phyloP scores from a whole-genome alignment of 2,329 filamentous ascomycete species.

The Knufia fluminis region DNA sequence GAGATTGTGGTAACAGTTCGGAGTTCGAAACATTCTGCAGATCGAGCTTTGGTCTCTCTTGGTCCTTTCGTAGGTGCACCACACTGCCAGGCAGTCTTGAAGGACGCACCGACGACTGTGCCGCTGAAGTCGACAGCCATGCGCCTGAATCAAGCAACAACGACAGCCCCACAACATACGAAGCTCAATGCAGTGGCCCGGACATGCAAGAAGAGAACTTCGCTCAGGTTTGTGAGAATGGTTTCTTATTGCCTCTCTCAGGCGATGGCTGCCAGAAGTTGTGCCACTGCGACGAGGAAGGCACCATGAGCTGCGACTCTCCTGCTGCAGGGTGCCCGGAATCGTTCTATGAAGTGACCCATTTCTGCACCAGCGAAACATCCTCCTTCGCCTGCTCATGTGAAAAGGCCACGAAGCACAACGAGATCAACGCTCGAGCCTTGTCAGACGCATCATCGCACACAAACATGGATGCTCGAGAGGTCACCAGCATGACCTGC shows the following conservation, averaged over 20 bases:
- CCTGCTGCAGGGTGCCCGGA: neutral
- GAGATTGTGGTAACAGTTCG: neutral
- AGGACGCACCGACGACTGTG: too few species aligned
- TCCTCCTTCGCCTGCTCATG: neutral
- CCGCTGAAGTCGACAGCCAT: too few species aligned
- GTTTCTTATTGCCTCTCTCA: neutral
- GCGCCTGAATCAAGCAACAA: too few species aligned
- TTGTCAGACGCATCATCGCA: too few species aligned
- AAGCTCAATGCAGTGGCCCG: neutral
- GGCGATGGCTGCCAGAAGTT: neutral
- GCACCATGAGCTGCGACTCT: neutral
- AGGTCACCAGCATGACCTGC: neutral
- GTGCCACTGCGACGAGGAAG: neutral
- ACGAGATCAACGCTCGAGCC: too few species aligned
- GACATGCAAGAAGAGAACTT: neutral
- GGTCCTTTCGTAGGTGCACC: too few species aligned
- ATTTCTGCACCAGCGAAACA: neutral
- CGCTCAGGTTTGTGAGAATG: neutral
- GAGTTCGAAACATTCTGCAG: neutral
- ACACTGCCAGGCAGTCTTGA: too few species aligned
- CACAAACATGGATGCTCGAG: too few species aligned
- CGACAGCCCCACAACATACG: neutral
- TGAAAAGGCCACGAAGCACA: neutral
- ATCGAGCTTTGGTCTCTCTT: neutral
- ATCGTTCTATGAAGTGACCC: neutral